phyloP scores from a whole-genome alignment of 2,329 filamentous ascomycete species.

The Sporothrix sp. region DNA sequence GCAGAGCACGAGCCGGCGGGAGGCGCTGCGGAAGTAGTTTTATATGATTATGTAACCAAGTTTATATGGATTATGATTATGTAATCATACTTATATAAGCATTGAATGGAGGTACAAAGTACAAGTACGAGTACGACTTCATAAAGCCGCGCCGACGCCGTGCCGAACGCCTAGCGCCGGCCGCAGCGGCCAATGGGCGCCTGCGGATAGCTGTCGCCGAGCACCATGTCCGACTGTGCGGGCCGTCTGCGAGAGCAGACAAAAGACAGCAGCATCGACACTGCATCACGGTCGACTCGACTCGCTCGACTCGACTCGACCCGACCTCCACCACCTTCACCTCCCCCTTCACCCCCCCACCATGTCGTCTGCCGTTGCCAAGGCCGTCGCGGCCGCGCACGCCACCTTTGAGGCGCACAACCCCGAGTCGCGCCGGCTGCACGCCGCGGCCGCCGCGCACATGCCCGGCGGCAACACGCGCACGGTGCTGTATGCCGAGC shows the following conservation, averaged over 20 bases:
- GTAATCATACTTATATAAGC: too few relatives aligned
- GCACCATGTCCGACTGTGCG: too few relatives aligned
- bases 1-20: slow-evolving; percentile 24
- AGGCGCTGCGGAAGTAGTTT: slow-evolving; percentile 17
- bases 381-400: slow-evolving; percentile 11
- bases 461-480: slow-evolving; percentile 34
- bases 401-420: slow-evolving; percentile 11
- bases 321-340: neutral
- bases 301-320: too few relatives aligned
- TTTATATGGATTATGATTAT: neutral
- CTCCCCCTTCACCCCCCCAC: neutral
- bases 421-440: slow-evolving; percentile 8
- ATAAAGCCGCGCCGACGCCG: too few relatives aligned
- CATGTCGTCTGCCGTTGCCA: slow-evolving; percentile 3
- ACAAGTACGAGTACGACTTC: too few relatives aligned
- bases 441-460: slow-evolving; percentile 7
- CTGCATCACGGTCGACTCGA: too few relatives aligned
- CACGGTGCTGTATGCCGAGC: slow-evolving; percentile 30
- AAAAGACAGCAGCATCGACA: too few relatives aligned
- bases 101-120: too few relatives aligned
- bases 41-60: neutral
- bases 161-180: slow-evolving; percentile 1
- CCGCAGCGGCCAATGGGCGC: neutral
- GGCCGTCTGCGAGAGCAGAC: too few relatives aligned
- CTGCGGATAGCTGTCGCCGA: too few relatives aligned